Evolutionary conservation across 345 rosid species (phyloP).

Genomic region (Aurinia saxatilis): DNA sequence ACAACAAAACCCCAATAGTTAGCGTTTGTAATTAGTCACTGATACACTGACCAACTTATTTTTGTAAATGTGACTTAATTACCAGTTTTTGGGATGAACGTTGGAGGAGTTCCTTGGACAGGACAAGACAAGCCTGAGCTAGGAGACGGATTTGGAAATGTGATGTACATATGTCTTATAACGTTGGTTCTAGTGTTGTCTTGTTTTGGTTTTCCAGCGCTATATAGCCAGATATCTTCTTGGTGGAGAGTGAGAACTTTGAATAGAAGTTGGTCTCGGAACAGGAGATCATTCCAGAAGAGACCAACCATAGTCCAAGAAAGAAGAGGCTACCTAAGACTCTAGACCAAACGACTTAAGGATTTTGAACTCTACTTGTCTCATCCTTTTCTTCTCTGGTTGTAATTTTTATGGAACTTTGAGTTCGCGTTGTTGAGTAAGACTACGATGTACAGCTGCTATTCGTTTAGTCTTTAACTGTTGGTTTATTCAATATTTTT

Average conservation of each 20-base stretch:
- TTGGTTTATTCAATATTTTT: no score
- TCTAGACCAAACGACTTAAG: conserved; percentile 28
- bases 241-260: conserved; percentile 49
- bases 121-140: conserved; percentile 53
- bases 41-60: neutral
- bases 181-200: conserved; percentile 49
- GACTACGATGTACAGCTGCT: conserved; percentile 19
- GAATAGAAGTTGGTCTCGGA: conserved; percentile 63
- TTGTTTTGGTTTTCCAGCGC: conserved; percentile 63
- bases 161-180: conserved; percentile 62
- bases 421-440: neutral
- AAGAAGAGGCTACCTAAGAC: conserved; percentile 67
- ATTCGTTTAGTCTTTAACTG: neutral
- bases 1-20: neutral
- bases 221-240: conserved; percentile 39
- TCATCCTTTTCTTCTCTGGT: neutral
- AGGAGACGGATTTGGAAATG: conserved; percentile 77
- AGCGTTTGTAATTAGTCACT: neutral
- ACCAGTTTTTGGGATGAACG: conserved; percentile 96
- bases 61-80: neutral
- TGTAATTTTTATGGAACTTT: neutral
- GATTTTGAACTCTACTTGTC: neutral
- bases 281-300: conserved; percentile 59
- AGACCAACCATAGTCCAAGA: conserved; percentile 42
- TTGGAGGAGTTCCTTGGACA: conserved; percentile 99